Base-by-base conservation (phyloP, 148 eudicot species). In the Fagopyrum homotropicum region DNA sequence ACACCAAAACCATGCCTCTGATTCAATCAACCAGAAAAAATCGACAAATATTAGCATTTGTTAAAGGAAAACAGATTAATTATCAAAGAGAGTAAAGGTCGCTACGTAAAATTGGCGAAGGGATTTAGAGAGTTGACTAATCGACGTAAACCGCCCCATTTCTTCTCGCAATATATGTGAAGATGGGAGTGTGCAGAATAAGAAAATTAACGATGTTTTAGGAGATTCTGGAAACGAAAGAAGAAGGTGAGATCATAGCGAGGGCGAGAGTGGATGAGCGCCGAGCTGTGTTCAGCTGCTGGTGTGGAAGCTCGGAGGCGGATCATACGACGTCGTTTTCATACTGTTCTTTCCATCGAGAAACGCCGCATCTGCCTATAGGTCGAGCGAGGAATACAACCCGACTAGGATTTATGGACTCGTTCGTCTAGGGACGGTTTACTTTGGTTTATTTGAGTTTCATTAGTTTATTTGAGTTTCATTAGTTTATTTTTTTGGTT, bases 101-200 rank as follows among this genome's bases (percentile, higher is more conserved):
- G 22, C 74, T 49, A 72, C 74, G 5, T 47, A 35, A 49, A 72
- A 19, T 54, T 46, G 45, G 16, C 74, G 74, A 4, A 72, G n/a
- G 29, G 74, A 72, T 46, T 46, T 46, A 54, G 74, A 72, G 30
- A 72, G 9, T 17, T 45, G 74, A 47, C 40, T 54, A 49, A 72
- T 47, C 14, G 15, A 72, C 74, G 10, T 47, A 26, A 49, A 72
- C n/a, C 74, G 74, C 29, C 54, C 40, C 74, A 72, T 72, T 66
- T 66, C 45, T 46, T 66, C 44, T 63, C 64, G 7, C 66, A 59
- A 59, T 63, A 59, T 63, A 63, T 30, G 45, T 43, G 71, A 3
- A 35, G n/a, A 66, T 66, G 71, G 46, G 71, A 66, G 47, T 15
- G 5, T 35, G 69, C 16, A 61, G 49, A 16, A 17, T 6, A 6